Percentiles rank a stretch among this genome's conserved stretches.
These are phyloP conservation scores for Rhodotorula kratochvilovae DNA, from an alignment of 768 basidiomycete genomes.

Conservation along the genomic window DNA sequence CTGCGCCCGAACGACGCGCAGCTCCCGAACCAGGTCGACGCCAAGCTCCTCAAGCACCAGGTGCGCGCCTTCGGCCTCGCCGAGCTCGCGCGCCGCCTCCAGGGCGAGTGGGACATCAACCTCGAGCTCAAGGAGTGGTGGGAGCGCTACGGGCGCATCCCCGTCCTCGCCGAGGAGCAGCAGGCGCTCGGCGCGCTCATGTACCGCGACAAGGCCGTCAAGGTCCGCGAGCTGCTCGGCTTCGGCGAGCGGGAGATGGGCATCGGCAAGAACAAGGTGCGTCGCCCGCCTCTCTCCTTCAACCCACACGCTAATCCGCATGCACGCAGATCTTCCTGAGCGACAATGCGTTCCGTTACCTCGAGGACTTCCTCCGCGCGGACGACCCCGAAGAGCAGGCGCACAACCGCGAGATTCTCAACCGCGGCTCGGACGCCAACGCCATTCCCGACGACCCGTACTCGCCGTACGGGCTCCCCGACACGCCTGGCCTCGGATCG, in stretches of 20 bases:
- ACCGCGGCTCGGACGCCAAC: slow-evolving; percentile 54
- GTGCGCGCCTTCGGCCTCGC: slow-evolving; percentile 73
- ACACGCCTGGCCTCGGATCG: slow-evolving; percentile 29
- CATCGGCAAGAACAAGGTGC: slow-evolving; percentile 76
- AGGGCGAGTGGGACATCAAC: slow-evolving; percentile 56
- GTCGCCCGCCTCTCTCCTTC: slow-evolving; percentile 27
- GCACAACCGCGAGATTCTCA: slow-evolving; percentile 63
- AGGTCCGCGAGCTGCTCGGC: slow-evolving; percentile 45
- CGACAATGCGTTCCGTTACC: slow-evolving; percentile 73
- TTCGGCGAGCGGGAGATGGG: slow-evolving; percentile 70
- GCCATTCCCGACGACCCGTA: slow-evolving; percentile 45
- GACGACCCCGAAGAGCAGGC: slow-evolving; percentile 81
- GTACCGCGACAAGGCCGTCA: slow-evolving; percentile 40
- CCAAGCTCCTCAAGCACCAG: slow-evolving; percentile 84
- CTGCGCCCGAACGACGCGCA: slow-evolving; percentile 93
- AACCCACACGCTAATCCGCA: not conserved
- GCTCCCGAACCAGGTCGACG: slow-evolving; percentile 88
- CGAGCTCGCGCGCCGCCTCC: slow-evolving; percentile 66
- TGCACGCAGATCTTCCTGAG: slow-evolving; percentile 73
- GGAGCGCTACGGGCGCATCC: slow-evolving; percentile 70
- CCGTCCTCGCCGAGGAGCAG: slow-evolving; percentile 33
- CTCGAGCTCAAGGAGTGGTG: slow-evolving; percentile 83
- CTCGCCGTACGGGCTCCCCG: slow-evolving; percentile 44
- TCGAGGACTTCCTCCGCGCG: slow-evolving; percentile 80
- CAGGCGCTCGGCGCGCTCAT: slow-evolving; percentile 25